Conservation (phyloP, 108 stramenopile genomes). For the Asterionellopsis glacialis region DNA sequence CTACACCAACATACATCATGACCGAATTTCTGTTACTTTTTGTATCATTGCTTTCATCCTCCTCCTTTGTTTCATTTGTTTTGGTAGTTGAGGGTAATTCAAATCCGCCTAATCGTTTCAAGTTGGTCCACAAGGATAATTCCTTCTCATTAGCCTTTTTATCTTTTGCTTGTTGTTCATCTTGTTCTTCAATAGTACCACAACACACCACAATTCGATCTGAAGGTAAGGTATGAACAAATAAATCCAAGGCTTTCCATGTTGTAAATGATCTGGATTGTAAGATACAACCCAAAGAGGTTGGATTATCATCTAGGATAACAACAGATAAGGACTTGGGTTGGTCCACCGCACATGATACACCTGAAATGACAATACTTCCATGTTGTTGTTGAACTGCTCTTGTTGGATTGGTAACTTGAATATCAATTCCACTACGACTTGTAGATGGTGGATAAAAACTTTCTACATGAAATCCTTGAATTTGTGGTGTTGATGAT, state of each 20-base stretch:
- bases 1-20: constrained; percentile 56
- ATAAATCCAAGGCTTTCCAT: constrained; percentile 36
- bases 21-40: too few species aligned
- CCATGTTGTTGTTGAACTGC: too few species aligned
- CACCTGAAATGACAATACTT: constrained; percentile 31
- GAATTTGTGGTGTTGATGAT: neutral
- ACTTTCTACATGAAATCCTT: constrained; percentile 48
- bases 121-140: constrained; percentile 5
- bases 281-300: constrained; percentile 56
- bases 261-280: constrained; percentile 53
- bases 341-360: constrained; percentile 49
- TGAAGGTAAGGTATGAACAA: constrained; percentile 42
- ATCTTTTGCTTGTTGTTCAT: constrained; percentile 13
- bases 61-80: neutral
- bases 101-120: constrained; percentile 33
- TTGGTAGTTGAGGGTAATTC: neutral
- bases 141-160: constrained; percentile 3
- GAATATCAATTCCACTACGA: too few species aligned
- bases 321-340: constrained; percentile 48
- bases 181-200: constrained; percentile 16
- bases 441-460: constrained; percentile 32
- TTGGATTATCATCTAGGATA: constrained; percentile 41
- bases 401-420: too few species aligned
- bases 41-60: neutral
- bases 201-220: constrained; percentile 57